Percentiles rank a stretch among this genome's conserved stretches.
phyloP scores from a whole-genome alignment of 108 stramenopile species.

The Aurantiochytrium sp. region DNA sequence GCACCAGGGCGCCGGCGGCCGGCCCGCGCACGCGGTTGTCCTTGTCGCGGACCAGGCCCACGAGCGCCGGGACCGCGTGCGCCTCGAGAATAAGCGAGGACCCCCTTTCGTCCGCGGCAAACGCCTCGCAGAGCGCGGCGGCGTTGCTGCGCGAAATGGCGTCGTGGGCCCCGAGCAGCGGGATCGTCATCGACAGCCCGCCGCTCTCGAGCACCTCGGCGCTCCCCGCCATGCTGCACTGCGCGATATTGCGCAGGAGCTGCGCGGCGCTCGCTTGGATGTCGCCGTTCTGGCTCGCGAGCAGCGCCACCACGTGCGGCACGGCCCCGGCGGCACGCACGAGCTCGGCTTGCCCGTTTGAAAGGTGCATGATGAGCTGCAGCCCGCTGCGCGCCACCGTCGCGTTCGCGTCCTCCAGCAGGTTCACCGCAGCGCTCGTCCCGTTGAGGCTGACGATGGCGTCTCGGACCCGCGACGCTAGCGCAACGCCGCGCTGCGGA shows the following conservation, averaged over 20 bases:
- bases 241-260: background rate
- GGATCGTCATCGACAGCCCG: background rate
- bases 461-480: background rate
- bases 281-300: background rate
- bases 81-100: background rate
- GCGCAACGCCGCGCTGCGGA: background rate
- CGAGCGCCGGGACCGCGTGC: background rate
- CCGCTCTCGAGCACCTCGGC: background rate
- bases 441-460: background rate
- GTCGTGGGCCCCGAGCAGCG: background rate
- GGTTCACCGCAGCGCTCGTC: background rate
- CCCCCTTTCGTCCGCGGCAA: background rate
- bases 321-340: conserved; percentile 12
- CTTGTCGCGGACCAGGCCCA: background rate
- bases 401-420: background rate
- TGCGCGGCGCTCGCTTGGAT: conserved; percentile 10
- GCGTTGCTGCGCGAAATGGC: background rate
- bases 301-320: background rate
- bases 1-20: conserved; percentile 3
- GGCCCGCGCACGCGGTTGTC: background rate
- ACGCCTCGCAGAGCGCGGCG: background rate
- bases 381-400: conserved; percentile 2
- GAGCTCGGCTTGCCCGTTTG: conserved; percentile 16
- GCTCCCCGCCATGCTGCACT: background rate
- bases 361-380: background rate